Evolutionary conservation across 805 yeast genomes (phyloP).

Genomic region (Lachancea kluyveri): DNA sequence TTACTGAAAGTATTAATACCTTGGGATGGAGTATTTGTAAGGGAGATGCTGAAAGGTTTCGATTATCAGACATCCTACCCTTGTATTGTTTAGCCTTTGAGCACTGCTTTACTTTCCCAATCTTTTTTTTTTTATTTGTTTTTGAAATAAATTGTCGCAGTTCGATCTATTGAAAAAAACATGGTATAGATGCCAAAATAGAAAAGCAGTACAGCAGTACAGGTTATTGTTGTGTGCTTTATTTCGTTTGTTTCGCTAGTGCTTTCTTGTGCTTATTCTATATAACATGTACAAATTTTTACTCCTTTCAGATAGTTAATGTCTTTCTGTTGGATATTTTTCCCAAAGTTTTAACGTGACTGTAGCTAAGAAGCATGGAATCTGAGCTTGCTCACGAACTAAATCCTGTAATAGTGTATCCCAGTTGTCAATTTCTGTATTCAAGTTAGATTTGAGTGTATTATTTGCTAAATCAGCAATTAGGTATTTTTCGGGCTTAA

Average conservation of each 20-base stretch:
- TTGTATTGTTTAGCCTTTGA: too few relatives aligned
- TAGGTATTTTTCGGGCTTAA: slow-evolving; percentile 38
- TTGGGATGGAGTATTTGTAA: slow-evolving; percentile 15
- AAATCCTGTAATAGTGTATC: slow-evolving; percentile 56
- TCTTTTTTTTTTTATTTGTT: too few relatives aligned
- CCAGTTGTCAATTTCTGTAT: slow-evolving; percentile 30
- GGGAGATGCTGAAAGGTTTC: slow-evolving; percentile 1
- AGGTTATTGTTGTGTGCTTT: too few relatives aligned
- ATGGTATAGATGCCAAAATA: too few relatives aligned
- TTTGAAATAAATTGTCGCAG: too few relatives aligned
- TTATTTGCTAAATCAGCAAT: slow-evolving; percentile 51
- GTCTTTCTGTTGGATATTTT: slow-evolving; percentile 11
- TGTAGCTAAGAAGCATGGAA: slow-evolving; percentile 75
- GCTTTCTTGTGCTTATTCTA: too few relatives aligned
- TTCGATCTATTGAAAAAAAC: too few relatives aligned
- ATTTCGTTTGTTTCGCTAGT: too few relatives aligned
- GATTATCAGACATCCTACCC: slow-evolving; percentile 9
- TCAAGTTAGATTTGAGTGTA: slow-evolving; percentile 43
- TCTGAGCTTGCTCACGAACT: slow-evolving; percentile 61
- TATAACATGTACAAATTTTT: not conserved
- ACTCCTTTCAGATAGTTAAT: not conserved
- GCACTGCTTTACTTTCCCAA: too few relatives aligned
- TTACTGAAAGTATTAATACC: slow-evolving; percentile 25
- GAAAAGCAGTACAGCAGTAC: too few relatives aligned
- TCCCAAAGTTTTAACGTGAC: slow-evolving; percentile 63